Percentiles rank a stretch among this genome's conserved stretches.
These are phyloP conservation scores for Peniophora sp. DNA, from an alignment of 1,284 basidiomycete species.

Conservation along the genomic window DNA sequence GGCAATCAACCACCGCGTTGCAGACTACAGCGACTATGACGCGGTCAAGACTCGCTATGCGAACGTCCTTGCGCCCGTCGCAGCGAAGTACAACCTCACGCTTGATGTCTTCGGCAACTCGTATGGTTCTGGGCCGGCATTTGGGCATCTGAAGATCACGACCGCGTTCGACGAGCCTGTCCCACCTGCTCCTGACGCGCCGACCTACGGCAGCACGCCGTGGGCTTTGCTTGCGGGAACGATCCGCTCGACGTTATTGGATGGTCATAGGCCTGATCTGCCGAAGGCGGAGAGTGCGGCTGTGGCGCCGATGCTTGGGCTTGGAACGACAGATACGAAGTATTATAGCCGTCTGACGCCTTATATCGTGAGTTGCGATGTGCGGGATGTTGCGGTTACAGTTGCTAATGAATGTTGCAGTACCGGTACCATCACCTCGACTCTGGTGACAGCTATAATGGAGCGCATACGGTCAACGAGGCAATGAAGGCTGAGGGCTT, in stretches of 20 bases:
- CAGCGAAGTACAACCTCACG: conserved; percentile 33
- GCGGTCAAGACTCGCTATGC: conserved; percentile 22
- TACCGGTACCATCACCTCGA: conserved; percentile 40
- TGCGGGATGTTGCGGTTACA: too few species aligned
- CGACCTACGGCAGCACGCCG: conserved; percentile 26
- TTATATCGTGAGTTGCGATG: too few species aligned
- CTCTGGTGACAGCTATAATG: conserved; percentile 21
- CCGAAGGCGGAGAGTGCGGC: conserved; percentile 18
- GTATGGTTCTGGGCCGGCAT: background rate
- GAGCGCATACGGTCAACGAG: conserved; percentile 37
- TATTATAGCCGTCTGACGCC: too few species aligned
- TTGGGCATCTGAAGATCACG: conserved; percentile 13
- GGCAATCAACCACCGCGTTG: conserved; percentile 39
- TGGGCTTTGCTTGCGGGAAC: conserved; percentile 32
- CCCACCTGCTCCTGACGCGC: conserved; percentile 40
- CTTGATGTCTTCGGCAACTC: conserved; percentile 35
- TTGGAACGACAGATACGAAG: conserved; percentile 2
- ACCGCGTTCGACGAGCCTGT: conserved; percentile 25
- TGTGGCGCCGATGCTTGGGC: conserved; percentile 23
- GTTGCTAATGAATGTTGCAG: background rate
- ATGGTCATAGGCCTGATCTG: background rate
- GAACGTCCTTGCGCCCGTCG: conserved; percentile 22
- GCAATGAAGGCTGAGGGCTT: conserved; percentile 12
- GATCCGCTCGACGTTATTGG: background rate
- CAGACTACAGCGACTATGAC: conserved; percentile 25